A percentile compares a stretch with the other conserved stretches of the same genome.
Conservation (phyloP, 2,329 filamentous ascomycete species). For the Fusarium redolens region DNA sequence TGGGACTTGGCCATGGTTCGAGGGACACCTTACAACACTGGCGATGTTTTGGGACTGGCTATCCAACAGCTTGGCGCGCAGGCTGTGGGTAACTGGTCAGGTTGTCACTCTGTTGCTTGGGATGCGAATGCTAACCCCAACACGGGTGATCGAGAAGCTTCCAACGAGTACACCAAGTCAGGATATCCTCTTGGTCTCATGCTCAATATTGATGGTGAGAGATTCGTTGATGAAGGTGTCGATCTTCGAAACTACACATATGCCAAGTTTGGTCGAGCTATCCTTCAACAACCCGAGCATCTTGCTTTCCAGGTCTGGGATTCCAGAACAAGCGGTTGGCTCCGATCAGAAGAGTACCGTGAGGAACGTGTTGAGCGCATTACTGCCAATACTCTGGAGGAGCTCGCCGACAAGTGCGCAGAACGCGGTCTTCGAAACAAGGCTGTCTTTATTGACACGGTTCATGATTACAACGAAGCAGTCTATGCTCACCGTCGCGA, state of each 20-base stretch:
- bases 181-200: conserved; percentile 18
- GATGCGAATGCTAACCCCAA: conserved; percentile 19
- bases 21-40: conserved; percentile 41
- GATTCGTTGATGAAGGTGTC: conserved; percentile 13
- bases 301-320: conserved; percentile 19
- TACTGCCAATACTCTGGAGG: neutral
- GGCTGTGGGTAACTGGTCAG: conserved; percentile 11
- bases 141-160: conserved; percentile 8
- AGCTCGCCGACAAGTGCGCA: neutral
- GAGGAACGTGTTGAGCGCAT: conserved; percentile 18
- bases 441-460: neutral
- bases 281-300: conserved; percentile 20
- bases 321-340: conserved; percentile 1
- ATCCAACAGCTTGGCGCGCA: conserved; percentile 2
- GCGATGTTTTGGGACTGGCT: neutral
- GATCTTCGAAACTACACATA: conserved; percentile 22
- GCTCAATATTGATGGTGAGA: conserved; percentile 5
- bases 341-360: conserved; percentile 12
- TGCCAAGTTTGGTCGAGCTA: conserved; percentile 16
- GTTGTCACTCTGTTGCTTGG: conserved; percentile 11
- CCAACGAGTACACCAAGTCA: conserved; percentile 22
- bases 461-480: conserved; percentile 12
- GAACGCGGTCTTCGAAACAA: neutral
- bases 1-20: conserved; percentile 42
- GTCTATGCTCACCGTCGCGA: conserved; percentile 1